Conservation (phyloP, 352 stramenopile species). For the Phytophthora niederhauseri region DNA sequence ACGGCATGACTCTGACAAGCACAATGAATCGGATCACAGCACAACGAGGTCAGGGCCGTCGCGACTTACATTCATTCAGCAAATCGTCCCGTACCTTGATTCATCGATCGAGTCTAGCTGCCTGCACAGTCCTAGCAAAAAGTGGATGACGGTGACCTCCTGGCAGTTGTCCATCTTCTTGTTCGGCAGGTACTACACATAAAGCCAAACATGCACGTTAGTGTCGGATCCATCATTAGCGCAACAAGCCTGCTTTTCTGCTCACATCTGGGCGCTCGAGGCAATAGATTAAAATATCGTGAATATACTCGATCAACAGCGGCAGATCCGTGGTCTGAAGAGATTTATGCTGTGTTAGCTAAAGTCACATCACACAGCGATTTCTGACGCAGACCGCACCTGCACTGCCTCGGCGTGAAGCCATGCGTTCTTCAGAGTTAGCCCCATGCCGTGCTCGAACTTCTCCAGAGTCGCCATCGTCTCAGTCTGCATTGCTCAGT, state of each 20-base stretch:
- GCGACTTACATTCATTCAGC: too few species aligned
- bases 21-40: neutral
- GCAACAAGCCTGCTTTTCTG: neutral
- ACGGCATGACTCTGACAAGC: slow-evolving; percentile 70
- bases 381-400: slow-evolving; percentile 24
- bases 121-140: slow-evolving; percentile 82
- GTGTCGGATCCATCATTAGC: neutral
- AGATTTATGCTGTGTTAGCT: neutral
- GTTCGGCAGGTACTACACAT: slow-evolving; percentile 58
- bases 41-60: neutral
- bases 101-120: slow-evolving; percentile 88
- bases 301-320: slow-evolving; percentile 90
- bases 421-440: slow-evolving; percentile 92
- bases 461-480: slow-evolving; percentile 77
- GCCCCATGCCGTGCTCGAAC: slow-evolving; percentile 90
- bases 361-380: neutral
- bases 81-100: slow-evolving; percentile 46
- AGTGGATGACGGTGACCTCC: slow-evolving; percentile 90
- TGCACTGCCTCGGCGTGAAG: slow-evolving; percentile 89
- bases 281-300: slow-evolving; percentile 83
- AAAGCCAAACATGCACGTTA: neutral
- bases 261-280: slow-evolving; percentile 69
- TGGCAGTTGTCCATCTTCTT: slow-evolving; percentile 84
- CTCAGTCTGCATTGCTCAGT: slow-evolving; percentile 17
- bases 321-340: slow-evolving; percentile 88